Evolutionary conservation across 495 filamentous ascomycete species (phyloP).

Genomic region (Astrocystis sublimbata): DNA sequence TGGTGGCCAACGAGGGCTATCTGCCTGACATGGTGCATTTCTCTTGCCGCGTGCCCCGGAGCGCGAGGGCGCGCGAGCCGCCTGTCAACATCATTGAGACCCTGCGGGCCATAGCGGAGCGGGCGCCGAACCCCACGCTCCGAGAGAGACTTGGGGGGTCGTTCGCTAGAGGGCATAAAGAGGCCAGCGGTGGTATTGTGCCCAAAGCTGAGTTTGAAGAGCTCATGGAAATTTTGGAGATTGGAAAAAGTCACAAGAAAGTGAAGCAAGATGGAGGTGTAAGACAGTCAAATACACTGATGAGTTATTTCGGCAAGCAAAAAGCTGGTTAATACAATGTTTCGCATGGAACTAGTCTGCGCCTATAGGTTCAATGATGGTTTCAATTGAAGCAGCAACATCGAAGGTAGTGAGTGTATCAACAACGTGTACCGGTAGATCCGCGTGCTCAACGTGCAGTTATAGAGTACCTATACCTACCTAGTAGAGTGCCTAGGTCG

Average conservation of each 20-base stretch:
- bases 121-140: constrained; percentile 39
- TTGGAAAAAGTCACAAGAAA: constrained; percentile 43
- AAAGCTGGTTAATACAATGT: background rate
- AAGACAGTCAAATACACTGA: constrained; percentile 50
- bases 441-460: background rate
- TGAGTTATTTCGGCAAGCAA: constrained; percentile 47
- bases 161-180: constrained; percentile 60
- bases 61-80: constrained; percentile 43
- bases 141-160: constrained; percentile 51
- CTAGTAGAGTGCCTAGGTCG: no score
- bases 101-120: constrained; percentile 46
- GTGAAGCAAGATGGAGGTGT: constrained; percentile 25
- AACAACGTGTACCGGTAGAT: no score
- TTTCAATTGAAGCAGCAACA: background rate
- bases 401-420: no score
- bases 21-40: constrained; percentile 57
- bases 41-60: constrained; percentile 56
- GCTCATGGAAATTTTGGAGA: constrained; percentile 52
- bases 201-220: constrained; percentile 56
- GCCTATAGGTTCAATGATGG: background rate
- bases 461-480: no score
- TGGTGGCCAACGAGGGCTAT: constrained; percentile 62
- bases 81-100: constrained; percentile 58
- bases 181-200: constrained; percentile 60
- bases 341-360: background rate